Base-by-base conservation (phyloP, 805 yeast species). In the Candida orba region DNA sequence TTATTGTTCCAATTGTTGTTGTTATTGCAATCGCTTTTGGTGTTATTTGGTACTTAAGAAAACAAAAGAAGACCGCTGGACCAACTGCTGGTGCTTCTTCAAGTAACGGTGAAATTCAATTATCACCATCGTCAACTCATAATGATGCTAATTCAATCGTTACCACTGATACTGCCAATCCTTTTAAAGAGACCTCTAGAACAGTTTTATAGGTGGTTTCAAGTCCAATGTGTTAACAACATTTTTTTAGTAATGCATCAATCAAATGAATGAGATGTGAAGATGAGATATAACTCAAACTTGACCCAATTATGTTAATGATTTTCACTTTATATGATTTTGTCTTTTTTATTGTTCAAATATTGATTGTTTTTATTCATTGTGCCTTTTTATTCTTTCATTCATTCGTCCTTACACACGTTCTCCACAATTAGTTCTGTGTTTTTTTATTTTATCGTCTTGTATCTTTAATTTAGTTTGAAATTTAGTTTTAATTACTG, bases 1-100 rank as follows among this genome's bases (percentile, higher is more conserved):
- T 69, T 13, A 63, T 69, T 20, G 69, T 68, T 10, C 73, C 73
- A 38, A 65, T 69, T 8, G 60, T 67, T 12, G 67, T 57, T 4
- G 56, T 63, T 18, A 47, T 53, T 18, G 49, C 54, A 2, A 52
- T 68, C 31, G 58, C 62, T 2, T 47, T 44, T 32, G 61, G 51
- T 40, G 64, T 67, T 24, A 42, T 63, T 41, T 61, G 47, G 56
- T 67, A 59, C 53, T 50, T 65, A 44, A 51, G 52, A 41, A 60
- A 53, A 35, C 52, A 56, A 23, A 55, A 54, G 49, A 51, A 51
- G 41, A 47, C 37, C 17, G 34, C 42, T n/a, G 35, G 29, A 22
- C 8, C 34, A 7, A 15, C 43, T 15, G 37, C 38, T 27, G 18
- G 35, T 20, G 20, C 38, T 20, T 27, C 36, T n/a, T 10, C 44